Evolutionary conservation across 176 grass and related monocot species (phyloP), one percentile per base, ranked within the genome.

Genomic region (Carex pumila): DNA sequence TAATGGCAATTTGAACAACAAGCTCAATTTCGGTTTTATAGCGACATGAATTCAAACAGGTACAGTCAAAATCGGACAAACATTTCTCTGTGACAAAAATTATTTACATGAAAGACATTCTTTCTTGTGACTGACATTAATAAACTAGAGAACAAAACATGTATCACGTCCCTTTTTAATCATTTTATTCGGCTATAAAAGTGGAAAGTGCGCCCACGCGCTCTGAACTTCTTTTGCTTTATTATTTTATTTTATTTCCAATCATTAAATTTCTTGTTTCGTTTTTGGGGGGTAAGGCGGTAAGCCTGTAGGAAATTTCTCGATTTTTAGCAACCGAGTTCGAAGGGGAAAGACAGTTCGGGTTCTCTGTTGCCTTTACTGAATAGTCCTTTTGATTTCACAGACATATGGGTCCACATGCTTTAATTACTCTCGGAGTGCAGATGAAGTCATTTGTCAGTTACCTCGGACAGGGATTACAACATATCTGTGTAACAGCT

Each of bases 101-200:
- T 65, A 32, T 12, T 65, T 14, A 65, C 63, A 65, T 34, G 7
- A 65, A 47, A 9, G n/a, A 3, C 15, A 47, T 8, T 71, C n/a
- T 73, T 47, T 73, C 43, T 29, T 74, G n/a, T 7, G 45, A 53
- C 2, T 14, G 5, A 74, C 47, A 74, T 22, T 13, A 74, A 53
- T 74, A 74, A 25, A 74, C 47, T 15, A 22, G 21, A 63, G 59
- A 61, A 66, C 14, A 52, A 82, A 83, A 83, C 80, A 61, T 83
- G 13, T 13, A 49, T 67, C 80, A 53, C 52, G 58, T 70, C 80
- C 37, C 34, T 52, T 52, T 83, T 47, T 83, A 83, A 66, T 83
- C 22, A 83, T 84, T 84, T 68, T 55, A 59, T 72, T 74, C 25
- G 47, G n/a, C 49, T 53, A 56, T 47, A 12, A 84, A 84, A 84